phyloP scores from a whole-genome alignment of 2,329 filamentous ascomycete species.

The Aspergillus versicolor region DNA sequence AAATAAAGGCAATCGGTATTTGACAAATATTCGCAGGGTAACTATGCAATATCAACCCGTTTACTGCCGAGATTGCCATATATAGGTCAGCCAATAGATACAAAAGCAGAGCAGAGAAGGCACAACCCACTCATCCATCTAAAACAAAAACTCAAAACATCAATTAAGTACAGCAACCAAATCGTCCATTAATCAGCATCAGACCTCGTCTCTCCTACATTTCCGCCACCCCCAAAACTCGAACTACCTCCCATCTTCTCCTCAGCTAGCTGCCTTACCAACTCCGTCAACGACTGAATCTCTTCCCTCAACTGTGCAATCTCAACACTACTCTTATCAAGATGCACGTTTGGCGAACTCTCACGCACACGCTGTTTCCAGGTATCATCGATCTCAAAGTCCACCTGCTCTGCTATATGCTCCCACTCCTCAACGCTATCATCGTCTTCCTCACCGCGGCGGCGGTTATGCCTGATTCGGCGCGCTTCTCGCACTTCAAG shows the following conservation, averaged over 20 bases:
- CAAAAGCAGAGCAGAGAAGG: background rate
- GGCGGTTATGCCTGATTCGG: slow-evolving; percentile 70
- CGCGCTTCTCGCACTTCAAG: slow-evolving; percentile 67
- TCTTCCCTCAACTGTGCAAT: slow-evolving; percentile 43
- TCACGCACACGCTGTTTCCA: slow-evolving; percentile 78
- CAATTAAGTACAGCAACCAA: background rate
- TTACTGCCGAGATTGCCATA: too few species aligned
- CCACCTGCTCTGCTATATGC: slow-evolving; percentile 65
- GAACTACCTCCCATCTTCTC: slow-evolving; percentile 17
- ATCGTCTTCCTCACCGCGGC: slow-evolving; percentile 82
- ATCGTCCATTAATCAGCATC: slow-evolving; percentile 4
- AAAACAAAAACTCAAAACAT: background rate
- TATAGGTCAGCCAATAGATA: background rate
- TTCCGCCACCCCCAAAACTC: background rate
- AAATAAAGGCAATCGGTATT: background rate
- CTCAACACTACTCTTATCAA: slow-evolving; percentile 73
- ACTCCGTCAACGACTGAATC: slow-evolving; percentile 62
- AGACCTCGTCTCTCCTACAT: slow-evolving; percentile 14
- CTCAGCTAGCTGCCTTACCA: slow-evolving; percentile 60
- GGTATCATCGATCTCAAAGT: slow-evolving; percentile 74
- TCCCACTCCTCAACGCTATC: slow-evolving; percentile 93
- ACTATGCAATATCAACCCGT: background rate
- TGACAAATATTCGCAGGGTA: background rate
- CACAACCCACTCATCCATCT: background rate
- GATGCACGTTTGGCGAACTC: slow-evolving; percentile 78